These are phyloP conservation scores for Stereocaulon alpinum DNA, from an alignment of 495 filamentous ascomycete genomes.

Conservation along the genomic window DNA sequence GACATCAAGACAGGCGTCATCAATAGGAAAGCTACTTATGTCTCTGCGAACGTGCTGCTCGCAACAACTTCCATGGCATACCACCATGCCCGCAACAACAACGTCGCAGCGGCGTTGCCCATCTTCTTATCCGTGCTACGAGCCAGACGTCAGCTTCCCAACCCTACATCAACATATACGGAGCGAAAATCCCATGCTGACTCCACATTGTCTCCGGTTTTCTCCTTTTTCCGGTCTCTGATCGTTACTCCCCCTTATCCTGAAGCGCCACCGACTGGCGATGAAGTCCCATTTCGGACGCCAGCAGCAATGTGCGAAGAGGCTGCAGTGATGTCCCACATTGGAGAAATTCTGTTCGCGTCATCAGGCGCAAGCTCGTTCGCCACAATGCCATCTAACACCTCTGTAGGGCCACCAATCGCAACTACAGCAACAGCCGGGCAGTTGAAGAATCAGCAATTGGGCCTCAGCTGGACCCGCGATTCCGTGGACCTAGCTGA, in stretches of 20 bases:
- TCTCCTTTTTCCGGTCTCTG: slow-evolving; percentile 32
- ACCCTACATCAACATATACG: slow-evolving; percentile 15
- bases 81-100: slow-evolving; percentile 57
- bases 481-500: slow-evolving; percentile 67
- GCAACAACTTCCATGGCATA: slow-evolving; percentile 68
- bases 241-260: slow-evolving; percentile 52
- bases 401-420: slow-evolving; percentile 11
- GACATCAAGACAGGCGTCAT: slow-evolving; percentile 53
- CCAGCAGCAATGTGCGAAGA: slow-evolving; percentile 63
- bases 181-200: not conserved
- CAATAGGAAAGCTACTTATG: slow-evolving; percentile 36
- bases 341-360: slow-evolving; percentile 87
- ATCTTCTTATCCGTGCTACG: slow-evolving; percentile 78
- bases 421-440: slow-evolving; percentile 8
- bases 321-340: slow-evolving; percentile 74
- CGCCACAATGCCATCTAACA: not conserved
- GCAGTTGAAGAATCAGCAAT: slow-evolving; percentile 33
- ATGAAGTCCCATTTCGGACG: slow-evolving; percentile 50
- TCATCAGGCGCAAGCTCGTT: slow-evolving; percentile 30
- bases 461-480: slow-evolving; percentile 74
- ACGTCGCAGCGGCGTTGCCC: slow-evolving; percentile 59
- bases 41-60: slow-evolving; percentile 61
- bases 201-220: slow-evolving; percentile 3
- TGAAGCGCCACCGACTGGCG: slow-evolving; percentile 51
- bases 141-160: slow-evolving; percentile 46